Evolutionary conservation across 768 basidiomycete genomes (phyloP).

Genomic region (Suillus placidus): DNA sequence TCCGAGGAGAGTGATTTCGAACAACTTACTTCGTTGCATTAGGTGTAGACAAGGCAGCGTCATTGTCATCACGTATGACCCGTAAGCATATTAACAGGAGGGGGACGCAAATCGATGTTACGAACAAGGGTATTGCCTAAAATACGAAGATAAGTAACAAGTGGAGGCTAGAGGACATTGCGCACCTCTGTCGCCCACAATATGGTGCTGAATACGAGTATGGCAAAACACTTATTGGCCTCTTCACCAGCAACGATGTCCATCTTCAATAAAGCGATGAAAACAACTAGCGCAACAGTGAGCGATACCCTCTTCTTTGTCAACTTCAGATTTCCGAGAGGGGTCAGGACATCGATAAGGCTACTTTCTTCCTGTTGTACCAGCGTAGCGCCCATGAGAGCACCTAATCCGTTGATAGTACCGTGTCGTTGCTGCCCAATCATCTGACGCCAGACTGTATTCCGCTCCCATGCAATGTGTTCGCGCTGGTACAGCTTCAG

Average conservation of each 20-base stretch:
- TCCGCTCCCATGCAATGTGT: slow-evolving; percentile 95
- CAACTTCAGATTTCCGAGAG: slow-evolving; percentile 65
- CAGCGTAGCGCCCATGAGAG: slow-evolving; percentile 48
- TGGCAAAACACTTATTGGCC: slow-evolving; percentile 89
- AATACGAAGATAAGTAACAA: background rate
- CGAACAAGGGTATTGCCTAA: slow-evolving; percentile 94
- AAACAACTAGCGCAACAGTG: slow-evolving; percentile 55
- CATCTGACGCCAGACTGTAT: slow-evolving; percentile 98
- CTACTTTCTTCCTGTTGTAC: slow-evolving; percentile 44
- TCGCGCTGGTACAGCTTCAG: slow-evolving; percentile 87
- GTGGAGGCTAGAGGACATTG: background rate
- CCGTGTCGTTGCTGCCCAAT: slow-evolving; percentile 80
- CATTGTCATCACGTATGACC: slow-evolving; percentile 67
- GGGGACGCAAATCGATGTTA: slow-evolving; percentile 92
- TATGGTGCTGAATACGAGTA: slow-evolving; percentile 87
- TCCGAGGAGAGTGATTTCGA: slow-evolving; percentile 11
- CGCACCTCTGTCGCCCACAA: slow-evolving; percentile 96
- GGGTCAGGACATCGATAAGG: slow-evolving; percentile 54
- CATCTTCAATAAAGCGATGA: slow-evolving; percentile 63
- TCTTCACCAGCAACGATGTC: slow-evolving; percentile 60
- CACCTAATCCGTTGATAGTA: slow-evolving; percentile 33
- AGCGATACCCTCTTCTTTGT: slow-evolving; percentile 65
- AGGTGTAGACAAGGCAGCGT: slow-evolving; percentile 51
- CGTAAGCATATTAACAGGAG: slow-evolving; percentile 83
- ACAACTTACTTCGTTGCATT: slow-evolving; percentile 79